phyloP scores from a whole-genome alignment of 495 filamentous ascomycete genomes.

The Cryomyces minteri region DNA sequence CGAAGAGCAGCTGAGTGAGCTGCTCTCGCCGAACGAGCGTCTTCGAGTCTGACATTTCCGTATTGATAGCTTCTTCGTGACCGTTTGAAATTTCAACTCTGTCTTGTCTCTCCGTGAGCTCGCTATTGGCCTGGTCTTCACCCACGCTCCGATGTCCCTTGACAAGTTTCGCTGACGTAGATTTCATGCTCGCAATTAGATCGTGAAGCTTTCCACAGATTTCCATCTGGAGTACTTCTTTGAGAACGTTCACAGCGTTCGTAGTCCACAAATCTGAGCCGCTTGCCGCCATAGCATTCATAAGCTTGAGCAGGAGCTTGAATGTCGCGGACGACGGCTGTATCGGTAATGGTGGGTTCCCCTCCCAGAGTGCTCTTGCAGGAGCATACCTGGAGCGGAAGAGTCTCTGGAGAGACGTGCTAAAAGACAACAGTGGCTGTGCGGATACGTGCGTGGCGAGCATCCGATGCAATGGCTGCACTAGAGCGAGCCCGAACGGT shows the following conservation, averaged over 20 bases:
- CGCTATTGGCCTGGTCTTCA: too few relatives aligned
- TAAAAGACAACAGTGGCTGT: slow-evolving; percentile 1
- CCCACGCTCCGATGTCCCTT: too few relatives aligned
- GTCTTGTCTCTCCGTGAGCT: too few relatives aligned
- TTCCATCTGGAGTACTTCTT: too few relatives aligned
- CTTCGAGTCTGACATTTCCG: too few relatives aligned
- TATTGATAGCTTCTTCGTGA: too few relatives aligned
- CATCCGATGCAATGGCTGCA: slow-evolving; percentile 8
- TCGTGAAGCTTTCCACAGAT: too few relatives aligned
- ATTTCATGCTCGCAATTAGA: too few relatives aligned
- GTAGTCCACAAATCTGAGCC: slow-evolving; percentile 77
- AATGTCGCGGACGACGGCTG: slow-evolving; percentile 67
- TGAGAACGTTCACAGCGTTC: slow-evolving; percentile 43
- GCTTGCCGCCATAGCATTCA: slow-evolving; percentile 42
- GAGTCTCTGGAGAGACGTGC: not conserved
- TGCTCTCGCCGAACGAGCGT: not conserved
- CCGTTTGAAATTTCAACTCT: too few relatives aligned
- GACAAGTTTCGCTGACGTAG: too few relatives aligned
- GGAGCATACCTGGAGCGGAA: not conserved
- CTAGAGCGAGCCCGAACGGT: slow-evolving; percentile 3
- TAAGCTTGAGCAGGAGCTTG: slow-evolving; percentile 48
- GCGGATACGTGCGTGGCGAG: slow-evolving; percentile 3
- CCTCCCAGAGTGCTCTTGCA: slow-evolving; percentile 49
- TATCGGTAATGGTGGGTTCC: slow-evolving; percentile 52
- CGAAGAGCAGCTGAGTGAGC: slow-evolving; percentile 61